Evolutionary conservation across 106 monocot species (phyloP).

Genomic region (Agapanthus africanus): DNA sequence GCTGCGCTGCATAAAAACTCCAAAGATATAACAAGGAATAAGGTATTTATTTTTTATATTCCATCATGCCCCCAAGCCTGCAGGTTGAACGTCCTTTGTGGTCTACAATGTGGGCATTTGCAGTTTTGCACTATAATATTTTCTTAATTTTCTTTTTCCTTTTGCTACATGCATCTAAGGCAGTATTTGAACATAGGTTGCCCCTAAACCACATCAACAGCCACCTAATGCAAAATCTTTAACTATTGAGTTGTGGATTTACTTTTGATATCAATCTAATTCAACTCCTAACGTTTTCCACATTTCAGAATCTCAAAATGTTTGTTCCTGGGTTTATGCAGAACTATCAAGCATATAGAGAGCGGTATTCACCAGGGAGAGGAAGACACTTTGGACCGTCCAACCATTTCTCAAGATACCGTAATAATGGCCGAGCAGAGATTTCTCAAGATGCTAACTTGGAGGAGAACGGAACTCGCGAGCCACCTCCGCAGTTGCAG

Average conservation of each 20-base stretch:
- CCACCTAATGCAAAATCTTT: background rate
- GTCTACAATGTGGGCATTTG: too few species aligned
- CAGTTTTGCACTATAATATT: too few species aligned
- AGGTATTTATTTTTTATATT: too few species aligned
- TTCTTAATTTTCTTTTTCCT: too few species aligned
- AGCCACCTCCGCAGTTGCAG: conserved; percentile 5
- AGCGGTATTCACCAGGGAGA: conserved; percentile 26
- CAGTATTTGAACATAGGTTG: too few species aligned
- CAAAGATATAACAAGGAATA: too few species aligned
- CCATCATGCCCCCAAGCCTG: too few species aligned
- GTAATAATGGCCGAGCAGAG: conserved; percentile 13
- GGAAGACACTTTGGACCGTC: conserved; percentile 18
- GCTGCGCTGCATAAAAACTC: too few species aligned
- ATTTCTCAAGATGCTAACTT: conserved; percentile 10
- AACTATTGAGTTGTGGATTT: background rate
- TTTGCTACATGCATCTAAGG: too few species aligned
- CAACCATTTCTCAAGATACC: conserved; percentile 15
- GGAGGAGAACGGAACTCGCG: conserved; percentile 11
- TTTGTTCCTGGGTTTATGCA: conserved; percentile 19
- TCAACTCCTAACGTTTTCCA: background rate
- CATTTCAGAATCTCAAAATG: background rate
- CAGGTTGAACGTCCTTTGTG: too few species aligned
- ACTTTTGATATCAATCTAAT: too few species aligned
- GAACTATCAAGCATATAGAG: conserved; percentile 29
- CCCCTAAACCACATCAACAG: too few species aligned